Conservation (phyloP, 805 yeast species). For the Ogataea thermomethanolica region DNA sequence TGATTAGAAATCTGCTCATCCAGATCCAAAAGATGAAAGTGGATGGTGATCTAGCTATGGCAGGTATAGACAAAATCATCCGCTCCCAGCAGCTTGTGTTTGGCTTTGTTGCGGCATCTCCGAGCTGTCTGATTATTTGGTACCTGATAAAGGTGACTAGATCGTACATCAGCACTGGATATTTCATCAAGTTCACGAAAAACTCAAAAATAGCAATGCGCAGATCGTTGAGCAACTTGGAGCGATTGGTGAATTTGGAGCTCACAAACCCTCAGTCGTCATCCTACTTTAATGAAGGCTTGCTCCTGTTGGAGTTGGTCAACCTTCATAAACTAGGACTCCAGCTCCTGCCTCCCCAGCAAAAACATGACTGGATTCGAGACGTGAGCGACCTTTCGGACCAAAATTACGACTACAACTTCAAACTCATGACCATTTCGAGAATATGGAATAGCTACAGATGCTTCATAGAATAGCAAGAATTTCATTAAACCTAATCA, state of each 20-base stretch:
- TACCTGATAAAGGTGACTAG: constrained; percentile 35
- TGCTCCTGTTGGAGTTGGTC: constrained; percentile 62
- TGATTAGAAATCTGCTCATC: constrained; percentile 73
- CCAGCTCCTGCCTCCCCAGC: constrained; percentile 45
- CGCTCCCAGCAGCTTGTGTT: constrained; percentile 93
- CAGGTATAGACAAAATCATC: constrained; percentile 84
- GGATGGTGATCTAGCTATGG: constrained; percentile 86
- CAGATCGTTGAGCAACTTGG: constrained; percentile 47
- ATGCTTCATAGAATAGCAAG: constrained; percentile 13
- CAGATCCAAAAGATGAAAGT: constrained; percentile 96
- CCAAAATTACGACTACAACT: constrained; percentile 32
- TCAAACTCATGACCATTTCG: constrained; percentile 45
- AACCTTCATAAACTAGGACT: constrained; percentile 51
- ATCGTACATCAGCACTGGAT: constrained; percentile 35
- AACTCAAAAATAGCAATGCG: constrained; percentile 36
- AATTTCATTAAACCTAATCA: constrained; percentile 1
- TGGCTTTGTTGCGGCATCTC: constrained; percentile 86
- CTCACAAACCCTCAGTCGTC: constrained; percentile 20
- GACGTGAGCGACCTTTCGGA: constrained; percentile 62
- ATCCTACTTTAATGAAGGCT: constrained; percentile 48
- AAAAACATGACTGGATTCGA: constrained; percentile 52
- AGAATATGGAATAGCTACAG: constrained; percentile 62
- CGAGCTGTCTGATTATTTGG: constrained; percentile 61
- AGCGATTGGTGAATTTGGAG: constrained; percentile 21
- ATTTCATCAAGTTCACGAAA: constrained; percentile 32